Percentiles rank a stretch among this genome's conserved stretches.
These are phyloP conservation scores for Rhododendron ovatum DNA, from an alignment of 148 eudicot species.

Conservation along the genomic window DNA sequence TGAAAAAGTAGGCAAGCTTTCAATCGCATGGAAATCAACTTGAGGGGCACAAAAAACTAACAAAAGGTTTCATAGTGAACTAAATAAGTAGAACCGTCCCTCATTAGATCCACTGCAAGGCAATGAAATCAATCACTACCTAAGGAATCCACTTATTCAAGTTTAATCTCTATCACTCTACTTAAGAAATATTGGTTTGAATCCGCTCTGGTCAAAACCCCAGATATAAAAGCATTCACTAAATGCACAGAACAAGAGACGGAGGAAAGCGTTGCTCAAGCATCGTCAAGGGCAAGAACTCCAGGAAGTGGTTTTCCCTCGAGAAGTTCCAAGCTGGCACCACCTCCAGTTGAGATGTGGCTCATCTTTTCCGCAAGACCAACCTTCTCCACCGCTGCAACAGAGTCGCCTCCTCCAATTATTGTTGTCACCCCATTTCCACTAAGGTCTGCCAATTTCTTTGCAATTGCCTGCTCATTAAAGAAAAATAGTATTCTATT, in stretches of 20 bases:
- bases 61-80: not conserved
- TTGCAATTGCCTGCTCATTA: constrained; percentile 57
- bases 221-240: constrained; percentile 6
- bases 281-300: constrained; percentile 81
- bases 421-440: constrained; percentile 89
- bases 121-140: not conserved
- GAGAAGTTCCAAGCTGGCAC: constrained; percentile 94
- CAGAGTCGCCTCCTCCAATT: constrained; percentile 93
- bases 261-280: constrained; percentile 19
- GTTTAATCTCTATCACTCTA: not conserved
- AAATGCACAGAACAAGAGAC: not conserved
- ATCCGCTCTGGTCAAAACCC: constrained; percentile 13
- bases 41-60: not conserved
- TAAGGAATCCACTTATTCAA: not conserved
- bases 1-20: not conserved
- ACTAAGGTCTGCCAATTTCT: constrained; percentile 78
- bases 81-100: not conserved
- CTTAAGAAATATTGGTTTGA: not conserved
- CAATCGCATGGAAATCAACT: not conserved
- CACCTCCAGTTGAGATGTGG: constrained; percentile 96
- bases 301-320: constrained; percentile 90
- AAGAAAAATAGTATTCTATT: not conserved
- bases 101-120: not conserved
- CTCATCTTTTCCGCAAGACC: constrained; percentile 96
- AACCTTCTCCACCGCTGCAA: constrained; percentile 90